phyloP scores from a whole-genome alignment of 345 rosid genomes.

The Murraya paniculata region DNA sequence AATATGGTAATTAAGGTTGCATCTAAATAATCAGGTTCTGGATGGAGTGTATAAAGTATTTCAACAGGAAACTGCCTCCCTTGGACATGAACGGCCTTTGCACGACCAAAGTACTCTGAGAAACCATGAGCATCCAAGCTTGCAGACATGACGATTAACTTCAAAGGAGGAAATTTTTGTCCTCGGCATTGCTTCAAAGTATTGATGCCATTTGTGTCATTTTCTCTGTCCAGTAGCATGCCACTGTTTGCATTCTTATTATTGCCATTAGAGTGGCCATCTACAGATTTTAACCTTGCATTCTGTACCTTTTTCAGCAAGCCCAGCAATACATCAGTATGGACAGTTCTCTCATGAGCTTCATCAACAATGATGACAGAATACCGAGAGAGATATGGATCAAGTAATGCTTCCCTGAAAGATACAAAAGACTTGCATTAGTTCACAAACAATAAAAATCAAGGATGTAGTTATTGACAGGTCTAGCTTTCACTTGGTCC shows the following conservation, averaged over 20 bases:
- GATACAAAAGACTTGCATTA: slow-evolving; percentile 14
- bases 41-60: slow-evolving; percentile 59
- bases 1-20: slow-evolving; percentile 71
- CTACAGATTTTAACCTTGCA: slow-evolving; percentile 48
- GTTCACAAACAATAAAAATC: slow-evolving; percentile 12
- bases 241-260: slow-evolving; percentile 29
- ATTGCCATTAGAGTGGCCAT: slow-evolving; percentile 20
- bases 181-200: slow-evolving; percentile 46
- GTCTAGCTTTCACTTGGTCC: not conserved
- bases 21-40: slow-evolving; percentile 77
- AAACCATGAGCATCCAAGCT: slow-evolving; percentile 89
- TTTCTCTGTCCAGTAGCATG: slow-evolving; percentile 27
- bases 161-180: slow-evolving; percentile 54
- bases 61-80: slow-evolving; percentile 88
- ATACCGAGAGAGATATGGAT: slow-evolving; percentile 80
- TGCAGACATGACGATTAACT: slow-evolving; percentile 94
- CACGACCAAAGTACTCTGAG: slow-evolving; percentile 80
- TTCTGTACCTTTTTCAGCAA: slow-evolving; percentile 72
- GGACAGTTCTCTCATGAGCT: slow-evolving; percentile 96
- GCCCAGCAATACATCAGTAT: slow-evolving; percentile 86
- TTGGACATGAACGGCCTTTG: slow-evolving; percentile 79
- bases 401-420: slow-evolving; percentile 82
- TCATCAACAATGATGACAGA: slow-evolving; percentile 84
- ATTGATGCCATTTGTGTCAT: slow-evolving; percentile 25
- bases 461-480: not conserved